Percentiles rank a stretch among this genome's conserved stretches.
Conservation (phyloP, 1,284 basidiomycete species). For the Albatrellus sp. region DNA sequence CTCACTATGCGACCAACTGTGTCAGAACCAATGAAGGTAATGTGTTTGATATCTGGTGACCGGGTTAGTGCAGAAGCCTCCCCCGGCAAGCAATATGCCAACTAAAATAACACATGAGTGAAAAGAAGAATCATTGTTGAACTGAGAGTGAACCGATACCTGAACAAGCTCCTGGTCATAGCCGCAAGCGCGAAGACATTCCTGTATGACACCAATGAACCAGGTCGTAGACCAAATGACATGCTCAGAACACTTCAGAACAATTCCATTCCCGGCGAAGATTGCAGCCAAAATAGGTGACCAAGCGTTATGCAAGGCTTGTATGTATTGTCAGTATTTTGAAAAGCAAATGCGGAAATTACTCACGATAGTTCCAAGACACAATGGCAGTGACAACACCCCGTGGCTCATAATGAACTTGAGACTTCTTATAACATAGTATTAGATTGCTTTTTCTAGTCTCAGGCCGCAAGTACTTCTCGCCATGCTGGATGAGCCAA, state of each 20-base stretch:
- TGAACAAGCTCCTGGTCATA: slow-evolving; percentile 78
- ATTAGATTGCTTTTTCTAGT: slow-evolving; percentile 63
- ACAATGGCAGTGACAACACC: slow-evolving; percentile 90
- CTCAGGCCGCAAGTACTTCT: slow-evolving; percentile 61
- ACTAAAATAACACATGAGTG: slow-evolving; percentile 20
- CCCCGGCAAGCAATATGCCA: slow-evolving; percentile 83
- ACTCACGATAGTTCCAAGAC: slow-evolving; percentile 85
- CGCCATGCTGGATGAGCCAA: slow-evolving; percentile 77
- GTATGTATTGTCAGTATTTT: not conserved
- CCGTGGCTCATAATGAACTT: slow-evolving; percentile 86
- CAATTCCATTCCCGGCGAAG: slow-evolving; percentile 83
- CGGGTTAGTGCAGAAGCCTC: slow-evolving; percentile 75
- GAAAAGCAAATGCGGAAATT: not conserved
- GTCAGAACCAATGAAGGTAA: slow-evolving; percentile 90
- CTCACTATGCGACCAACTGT: slow-evolving; percentile 72
- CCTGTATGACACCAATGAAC: slow-evolving; percentile 69
- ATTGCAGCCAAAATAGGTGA: slow-evolving; percentile 86
- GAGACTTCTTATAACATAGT: slow-evolving; percentile 73
- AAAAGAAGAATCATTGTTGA: slow-evolving; percentile 1
- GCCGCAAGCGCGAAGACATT: slow-evolving; percentile 67
- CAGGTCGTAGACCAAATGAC: slow-evolving; percentile 82
- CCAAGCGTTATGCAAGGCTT: slow-evolving; percentile 86
- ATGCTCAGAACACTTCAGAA: slow-evolving; percentile 89
- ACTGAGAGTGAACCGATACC: slow-evolving; percentile 19
- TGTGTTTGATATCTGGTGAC: slow-evolving; percentile 71